Evolutionary conservation across 306 rosid genomes (phyloP).

Genomic region (Abrus pulchellus): DNA sequence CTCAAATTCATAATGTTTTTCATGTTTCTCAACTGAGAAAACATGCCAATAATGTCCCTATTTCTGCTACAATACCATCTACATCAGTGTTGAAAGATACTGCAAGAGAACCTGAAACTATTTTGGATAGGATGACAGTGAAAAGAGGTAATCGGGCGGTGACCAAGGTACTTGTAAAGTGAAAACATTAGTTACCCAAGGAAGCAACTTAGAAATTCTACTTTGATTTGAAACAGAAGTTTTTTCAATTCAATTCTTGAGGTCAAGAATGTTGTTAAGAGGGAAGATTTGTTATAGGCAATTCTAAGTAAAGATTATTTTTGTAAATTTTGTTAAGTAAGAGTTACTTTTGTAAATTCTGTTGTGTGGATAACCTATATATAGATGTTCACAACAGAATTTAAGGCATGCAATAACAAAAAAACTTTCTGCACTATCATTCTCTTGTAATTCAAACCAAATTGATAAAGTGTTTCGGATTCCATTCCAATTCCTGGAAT

Average conservation of each 20-base stretch:
- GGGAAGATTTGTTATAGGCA: neutral
- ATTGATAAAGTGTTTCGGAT: no score
- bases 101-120: neutral
- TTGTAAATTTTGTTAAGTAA: no score
- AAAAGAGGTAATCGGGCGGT: neutral
- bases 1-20: neutral
- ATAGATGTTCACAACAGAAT: no score
- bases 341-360: no score
- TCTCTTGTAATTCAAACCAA: no score
- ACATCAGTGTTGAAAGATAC: neutral
- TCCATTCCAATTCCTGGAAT: no score
- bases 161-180: neutral
- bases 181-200: neutral
- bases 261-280: neutral
- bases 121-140: neutral
- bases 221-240: neutral
- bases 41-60: no score
- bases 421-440: no score
- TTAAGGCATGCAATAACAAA: no score
- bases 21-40: neutral
- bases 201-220: neutral
- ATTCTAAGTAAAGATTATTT: no score
- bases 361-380: no score
- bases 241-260: neutral
- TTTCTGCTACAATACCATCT: neutral